Conservation (phyloP, 164 flowering plant species). For the Magnolia sinica region DNA sequence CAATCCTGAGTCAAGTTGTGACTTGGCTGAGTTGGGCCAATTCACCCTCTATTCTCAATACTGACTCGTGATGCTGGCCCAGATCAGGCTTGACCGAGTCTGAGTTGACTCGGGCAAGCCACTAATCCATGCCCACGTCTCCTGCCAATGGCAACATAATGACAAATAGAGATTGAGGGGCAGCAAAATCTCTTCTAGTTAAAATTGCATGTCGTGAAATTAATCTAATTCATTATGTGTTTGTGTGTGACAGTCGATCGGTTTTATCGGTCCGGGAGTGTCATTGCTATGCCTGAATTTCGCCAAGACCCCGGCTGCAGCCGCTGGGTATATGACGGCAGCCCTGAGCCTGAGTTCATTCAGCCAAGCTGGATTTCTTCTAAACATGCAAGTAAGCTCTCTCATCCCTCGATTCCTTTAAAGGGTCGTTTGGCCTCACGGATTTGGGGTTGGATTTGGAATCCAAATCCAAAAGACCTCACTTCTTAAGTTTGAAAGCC, state of each 20-base stretch:
- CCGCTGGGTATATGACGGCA: constrained; percentile 55
- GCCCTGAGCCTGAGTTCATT: constrained; percentile 91
- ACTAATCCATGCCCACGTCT: neutral
- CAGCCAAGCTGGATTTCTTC: constrained; percentile 95
- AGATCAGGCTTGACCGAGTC: no score
- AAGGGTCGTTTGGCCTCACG: neutral
- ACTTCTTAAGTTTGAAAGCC: no score
- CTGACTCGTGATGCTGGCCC: no score
- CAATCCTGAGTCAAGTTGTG: no score
- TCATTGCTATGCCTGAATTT: constrained; percentile 74
- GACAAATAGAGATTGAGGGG: neutral
- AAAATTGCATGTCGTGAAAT: neutral
- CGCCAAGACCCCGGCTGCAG: constrained; percentile 63
- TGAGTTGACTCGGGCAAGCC: no score
- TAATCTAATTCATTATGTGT: neutral
- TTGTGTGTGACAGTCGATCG: constrained; percentile 59
- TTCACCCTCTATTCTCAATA: no score
- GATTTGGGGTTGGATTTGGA: no score
- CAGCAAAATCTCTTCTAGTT: neutral
- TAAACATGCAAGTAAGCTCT: constrained; percentile 78
- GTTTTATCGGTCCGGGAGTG: constrained; percentile 89
- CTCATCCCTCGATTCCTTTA: neutral
- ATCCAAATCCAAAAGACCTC: no score
- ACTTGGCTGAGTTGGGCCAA: no score
- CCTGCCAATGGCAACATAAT: neutral